A percentile compares a stretch with the other conserved stretches of the same genome.
Conservation (phyloP, 2,329 filamentous ascomycete species). For the Fusarium graminum region DNA sequence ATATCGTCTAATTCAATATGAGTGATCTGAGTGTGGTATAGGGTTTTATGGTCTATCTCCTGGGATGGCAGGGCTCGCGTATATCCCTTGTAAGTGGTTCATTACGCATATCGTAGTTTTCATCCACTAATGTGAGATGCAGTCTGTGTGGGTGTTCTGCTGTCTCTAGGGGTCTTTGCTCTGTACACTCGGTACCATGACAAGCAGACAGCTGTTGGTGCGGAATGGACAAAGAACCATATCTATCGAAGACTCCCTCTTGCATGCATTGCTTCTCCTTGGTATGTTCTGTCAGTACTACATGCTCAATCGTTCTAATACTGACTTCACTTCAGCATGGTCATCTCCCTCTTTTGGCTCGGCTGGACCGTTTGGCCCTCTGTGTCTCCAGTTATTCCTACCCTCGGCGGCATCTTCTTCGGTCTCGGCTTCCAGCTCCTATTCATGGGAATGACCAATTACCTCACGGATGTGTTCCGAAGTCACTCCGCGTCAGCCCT, state of each 20-base stretch:
- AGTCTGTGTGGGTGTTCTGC: constrained; percentile 48
- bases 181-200: constrained; percentile 51
- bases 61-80: constrained; percentile 61
- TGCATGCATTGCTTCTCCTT: constrained; percentile 71
- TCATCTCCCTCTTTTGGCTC: constrained; percentile 70
- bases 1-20: neutral
- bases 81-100: constrained; percentile 59
- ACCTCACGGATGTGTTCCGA: constrained; percentile 53
- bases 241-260: constrained; percentile 56
- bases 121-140: neutral
- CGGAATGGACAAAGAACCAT: constrained; percentile 51
- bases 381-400: constrained; percentile 53
- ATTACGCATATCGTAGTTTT: neutral
- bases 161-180: constrained; percentile 44
- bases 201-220: constrained; percentile 43
- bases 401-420: constrained; percentile 60
- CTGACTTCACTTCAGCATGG: constrained; percentile 57
- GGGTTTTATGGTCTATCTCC: constrained; percentile 60
- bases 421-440: constrained; percentile 53
- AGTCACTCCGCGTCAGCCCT: constrained; percentile 54
- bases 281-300: constrained; percentile 61
- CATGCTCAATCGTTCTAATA: neutral
- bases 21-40: constrained; percentile 21
- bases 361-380: constrained; percentile 66
- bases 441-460: constrained; percentile 55